Conservation (phyloP, 805 yeast genomes). For the Kodamaea hsintzibuensis region DNA sequence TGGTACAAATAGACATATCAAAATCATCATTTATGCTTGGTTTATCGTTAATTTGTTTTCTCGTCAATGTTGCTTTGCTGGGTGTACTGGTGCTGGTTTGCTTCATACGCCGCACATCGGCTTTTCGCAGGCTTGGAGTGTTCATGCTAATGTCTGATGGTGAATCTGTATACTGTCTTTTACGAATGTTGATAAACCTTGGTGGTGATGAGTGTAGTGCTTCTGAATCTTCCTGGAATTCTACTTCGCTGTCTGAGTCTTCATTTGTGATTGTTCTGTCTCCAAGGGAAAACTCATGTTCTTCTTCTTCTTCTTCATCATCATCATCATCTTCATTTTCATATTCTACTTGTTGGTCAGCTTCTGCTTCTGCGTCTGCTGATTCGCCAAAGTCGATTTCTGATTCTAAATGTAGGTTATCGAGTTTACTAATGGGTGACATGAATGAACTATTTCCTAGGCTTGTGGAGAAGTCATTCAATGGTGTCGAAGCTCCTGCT, state of each 20-base stretch:
- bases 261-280: constrained; percentile 27
- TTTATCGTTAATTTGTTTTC: background rate
- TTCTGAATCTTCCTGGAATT: constrained; percentile 10
- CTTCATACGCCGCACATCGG: constrained; percentile 11
- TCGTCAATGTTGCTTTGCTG: background rate
- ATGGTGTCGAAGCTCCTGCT: constrained; percentile 27
- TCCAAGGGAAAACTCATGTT: constrained; percentile 21
- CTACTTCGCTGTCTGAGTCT: constrained; percentile 19
- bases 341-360: constrained; percentile 10
- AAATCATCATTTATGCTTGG: constrained; percentile 6
- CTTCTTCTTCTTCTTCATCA: constrained; percentile 10
- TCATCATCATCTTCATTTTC: constrained; percentile 15
- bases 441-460: constrained; percentile 18
- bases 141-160: constrained; percentile 26
- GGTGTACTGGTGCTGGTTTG: constrained; percentile 6
- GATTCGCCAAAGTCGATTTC: constrained; percentile 10
- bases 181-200: constrained; percentile 23
- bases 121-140: constrained; percentile 22
- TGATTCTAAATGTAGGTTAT: constrained; percentile 32
- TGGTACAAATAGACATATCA: constrained; percentile 21
- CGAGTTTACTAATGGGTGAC: constrained; percentile 39
- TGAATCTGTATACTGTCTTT: constrained; percentile 26
- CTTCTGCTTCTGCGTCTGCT: constrained; percentile 6
- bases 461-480: constrained; percentile 10
- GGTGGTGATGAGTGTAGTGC: constrained; percentile 18